Percentiles rank a stretch among this genome's conserved stretches.
phyloP scores from a whole-genome alignment of 768 basidiomycete genomes.

The Suillus sp. region DNA sequence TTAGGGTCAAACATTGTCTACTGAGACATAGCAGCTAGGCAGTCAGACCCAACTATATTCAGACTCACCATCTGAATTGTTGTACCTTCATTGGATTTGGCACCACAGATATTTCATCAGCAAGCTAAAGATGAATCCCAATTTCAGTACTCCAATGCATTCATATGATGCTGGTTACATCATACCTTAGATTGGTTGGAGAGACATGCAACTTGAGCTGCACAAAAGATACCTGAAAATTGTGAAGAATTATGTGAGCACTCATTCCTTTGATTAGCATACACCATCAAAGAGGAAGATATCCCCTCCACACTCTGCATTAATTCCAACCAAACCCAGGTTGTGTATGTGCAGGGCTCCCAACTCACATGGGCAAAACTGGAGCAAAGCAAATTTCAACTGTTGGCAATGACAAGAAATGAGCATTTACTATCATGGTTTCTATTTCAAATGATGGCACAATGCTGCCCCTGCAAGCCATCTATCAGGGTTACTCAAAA shows the following conservation, averaged over 20 bases:
- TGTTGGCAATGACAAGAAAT: too few relatives aligned
- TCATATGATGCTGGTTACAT: constrained; percentile 25
- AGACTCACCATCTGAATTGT: too few relatives aligned
- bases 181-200: constrained; percentile 15
- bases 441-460: too few relatives aligned
- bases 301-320: constrained; percentile 31
- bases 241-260: constrained; percentile 22
- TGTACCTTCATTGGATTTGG: too few relatives aligned
- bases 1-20: too few relatives aligned
- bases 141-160: constrained; percentile 34
- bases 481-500: too few relatives aligned
- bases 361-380: too few relatives aligned
- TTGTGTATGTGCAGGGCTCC: constrained; percentile 11
- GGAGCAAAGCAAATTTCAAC: too few relatives aligned
- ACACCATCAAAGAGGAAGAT: constrained; percentile 27
- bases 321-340: constrained; percentile 41
- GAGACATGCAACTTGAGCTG: constrained; percentile 32
- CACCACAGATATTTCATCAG: constrained; percentile 31
- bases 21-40: too few relatives aligned
- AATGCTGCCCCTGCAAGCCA: too few relatives aligned
- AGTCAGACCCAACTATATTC: too few relatives aligned
- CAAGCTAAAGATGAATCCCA: constrained; percentile 28
- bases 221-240: constrained; percentile 38
- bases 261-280: constrained; percentile 26
- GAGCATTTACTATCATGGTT: too few relatives aligned